phyloP scores from a whole-genome alignment of 164 flowering plant genomes.

The Chimonanthus praecox region DNA sequence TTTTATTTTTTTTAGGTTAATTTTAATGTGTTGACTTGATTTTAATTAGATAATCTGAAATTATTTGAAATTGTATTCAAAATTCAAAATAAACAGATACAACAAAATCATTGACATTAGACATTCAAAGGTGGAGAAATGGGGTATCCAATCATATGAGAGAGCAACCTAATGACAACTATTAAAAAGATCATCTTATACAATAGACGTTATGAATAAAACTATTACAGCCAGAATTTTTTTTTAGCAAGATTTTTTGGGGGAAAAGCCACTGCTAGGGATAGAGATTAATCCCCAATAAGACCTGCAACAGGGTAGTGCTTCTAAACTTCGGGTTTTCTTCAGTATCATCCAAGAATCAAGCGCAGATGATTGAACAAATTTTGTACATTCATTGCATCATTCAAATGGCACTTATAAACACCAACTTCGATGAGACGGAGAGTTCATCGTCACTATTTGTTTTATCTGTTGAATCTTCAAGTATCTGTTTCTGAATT shows the following conservation, averaged over 20 bases:
- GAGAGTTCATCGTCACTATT: not conserved
- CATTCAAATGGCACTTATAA: not conserved
- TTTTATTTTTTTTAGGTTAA: no score
- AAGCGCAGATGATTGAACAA: not conserved
- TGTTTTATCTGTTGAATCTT: conserved; percentile 1
- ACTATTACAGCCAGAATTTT: not conserved
- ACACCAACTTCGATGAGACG: not conserved
- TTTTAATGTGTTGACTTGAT: no score
- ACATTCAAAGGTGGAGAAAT: no score
- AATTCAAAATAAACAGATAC: no score
- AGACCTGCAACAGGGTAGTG: not conserved
- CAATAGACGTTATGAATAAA: not conserved
- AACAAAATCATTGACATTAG: no score
- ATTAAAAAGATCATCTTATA: conserved; percentile 3
- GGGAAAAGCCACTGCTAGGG: not conserved
- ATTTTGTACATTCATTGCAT: not conserved
- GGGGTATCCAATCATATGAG: no score
- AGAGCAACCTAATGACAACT: no score
- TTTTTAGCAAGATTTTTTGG: not conserved
- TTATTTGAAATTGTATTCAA: no score
- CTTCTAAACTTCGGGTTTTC: not conserved
- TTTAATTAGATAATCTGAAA: no score
- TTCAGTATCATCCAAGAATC: not conserved
- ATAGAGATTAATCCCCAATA: not conserved
- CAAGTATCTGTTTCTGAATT: not conserved